Conservation (phyloP, 73 alveolate genomes). For the Paramecium primaurelia region DNA sequence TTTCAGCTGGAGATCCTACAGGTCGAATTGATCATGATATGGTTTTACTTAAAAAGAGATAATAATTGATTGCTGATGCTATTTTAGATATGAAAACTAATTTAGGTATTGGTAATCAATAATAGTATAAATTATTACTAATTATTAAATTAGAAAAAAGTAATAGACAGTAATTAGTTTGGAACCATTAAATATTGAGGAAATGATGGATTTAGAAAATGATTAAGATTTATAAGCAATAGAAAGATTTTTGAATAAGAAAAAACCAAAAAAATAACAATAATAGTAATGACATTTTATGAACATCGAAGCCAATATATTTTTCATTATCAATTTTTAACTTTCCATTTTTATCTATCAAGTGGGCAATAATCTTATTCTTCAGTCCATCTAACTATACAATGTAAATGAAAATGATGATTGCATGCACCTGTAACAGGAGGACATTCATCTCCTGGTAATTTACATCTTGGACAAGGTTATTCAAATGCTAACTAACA, state of each 20-base stretch:
- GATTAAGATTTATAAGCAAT: constrained; percentile 8
- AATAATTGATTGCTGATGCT: constrained; percentile 1
- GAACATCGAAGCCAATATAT: background rate
- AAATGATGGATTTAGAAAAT: constrained; percentile 48
- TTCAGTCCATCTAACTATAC: constrained; percentile 84
- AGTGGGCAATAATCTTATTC: constrained; percentile 87
- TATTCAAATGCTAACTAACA: constrained; percentile 83
- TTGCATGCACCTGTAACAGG: constrained; percentile 87
- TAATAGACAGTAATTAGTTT: background rate
- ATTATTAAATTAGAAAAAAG: background rate
- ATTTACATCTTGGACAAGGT: constrained; percentile 87
- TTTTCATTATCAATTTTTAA: constrained; percentile 32
- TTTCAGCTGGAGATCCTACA: constrained; percentile 36
- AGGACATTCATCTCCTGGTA: constrained; percentile 90
- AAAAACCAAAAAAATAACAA: background rate
- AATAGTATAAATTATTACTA: background rate
- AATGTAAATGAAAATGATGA: constrained; percentile 85
- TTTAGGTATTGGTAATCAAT: background rate
- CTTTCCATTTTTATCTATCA: constrained; percentile 70
- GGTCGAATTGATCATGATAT: constrained; percentile 4
- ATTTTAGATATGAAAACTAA: background rate
- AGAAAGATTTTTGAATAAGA: constrained; percentile 18
- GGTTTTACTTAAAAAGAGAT: background rate
- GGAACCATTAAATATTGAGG: constrained; percentile 36
- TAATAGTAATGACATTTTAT: background rate